Percentiles rank a stretch among this genome's conserved stretches.
Evolutionary conservation across 2,329 filamentous ascomycete genomes (phyloP).

Genomic region (Penicillium digitatum): DNA sequence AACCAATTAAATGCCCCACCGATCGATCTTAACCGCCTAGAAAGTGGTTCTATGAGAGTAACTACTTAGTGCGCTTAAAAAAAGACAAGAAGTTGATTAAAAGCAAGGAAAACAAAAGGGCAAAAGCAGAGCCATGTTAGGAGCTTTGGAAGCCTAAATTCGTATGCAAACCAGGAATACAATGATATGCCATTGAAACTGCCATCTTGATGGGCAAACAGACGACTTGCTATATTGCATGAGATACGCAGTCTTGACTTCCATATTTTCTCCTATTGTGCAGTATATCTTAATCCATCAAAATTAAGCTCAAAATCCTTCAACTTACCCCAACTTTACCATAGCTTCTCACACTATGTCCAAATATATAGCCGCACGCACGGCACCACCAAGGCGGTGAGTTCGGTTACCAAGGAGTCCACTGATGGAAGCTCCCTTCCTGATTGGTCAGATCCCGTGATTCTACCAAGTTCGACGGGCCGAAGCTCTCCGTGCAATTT

Average conservation of each 20-base stretch:
- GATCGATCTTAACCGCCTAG: too few species aligned
- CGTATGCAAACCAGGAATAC: too few species aligned
- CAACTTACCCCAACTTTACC: background rate
- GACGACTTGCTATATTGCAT: background rate
- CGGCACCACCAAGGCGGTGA: slow-evolving; percentile 12
- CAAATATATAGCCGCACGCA: background rate
- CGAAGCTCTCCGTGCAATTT: slow-evolving; percentile 37
- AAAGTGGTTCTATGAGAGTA: too few species aligned
- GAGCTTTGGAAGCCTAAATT: too few species aligned
- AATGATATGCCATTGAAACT: background rate
- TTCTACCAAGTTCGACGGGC: slow-evolving; percentile 41
- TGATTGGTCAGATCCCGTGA: slow-evolving; percentile 24
- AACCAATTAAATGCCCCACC: too few species aligned
- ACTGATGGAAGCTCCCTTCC: background rate
- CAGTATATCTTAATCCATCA: background rate
- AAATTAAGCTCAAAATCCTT: background rate
- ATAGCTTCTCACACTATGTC: background rate
- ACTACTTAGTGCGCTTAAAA: too few species aligned
- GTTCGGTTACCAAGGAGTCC: slow-evolving; percentile 16
- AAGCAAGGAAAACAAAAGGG: too few species aligned
- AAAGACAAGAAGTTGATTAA: too few species aligned
- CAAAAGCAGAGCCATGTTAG: too few species aligned
- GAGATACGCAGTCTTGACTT: background rate
- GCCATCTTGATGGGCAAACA: background rate
- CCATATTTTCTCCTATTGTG: background rate